Evolutionary conservation across 2,329 filamentous ascomycete genomes (phyloP).

Genomic region (Parastagonospora avenae): DNA sequence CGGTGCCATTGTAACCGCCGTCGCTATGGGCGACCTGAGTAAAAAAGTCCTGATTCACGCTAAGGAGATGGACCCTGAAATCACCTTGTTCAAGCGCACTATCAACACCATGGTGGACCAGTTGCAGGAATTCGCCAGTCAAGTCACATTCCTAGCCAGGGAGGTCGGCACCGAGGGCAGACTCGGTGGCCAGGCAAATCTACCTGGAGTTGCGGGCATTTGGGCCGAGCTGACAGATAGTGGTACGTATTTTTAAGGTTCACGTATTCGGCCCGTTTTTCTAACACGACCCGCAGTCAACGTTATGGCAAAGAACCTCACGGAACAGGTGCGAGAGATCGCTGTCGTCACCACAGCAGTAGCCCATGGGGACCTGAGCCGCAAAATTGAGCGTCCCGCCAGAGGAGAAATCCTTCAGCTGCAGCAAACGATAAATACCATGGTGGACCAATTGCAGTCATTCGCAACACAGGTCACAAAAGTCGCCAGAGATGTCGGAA

Average conservation of each 20-base stretch:
- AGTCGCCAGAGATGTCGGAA: slow-evolving; percentile 68
- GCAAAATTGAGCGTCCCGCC: slow-evolving; percentile 94
- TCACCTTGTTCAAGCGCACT: slow-evolving; percentile 95
- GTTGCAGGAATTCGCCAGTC: slow-evolving; percentile 92
- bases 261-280: slow-evolving; percentile 21
- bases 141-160: slow-evolving; percentile 91
- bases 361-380: slow-evolving; percentile 88
- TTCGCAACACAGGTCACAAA: slow-evolving; percentile 70
- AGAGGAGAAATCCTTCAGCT: slow-evolving; percentile 93
- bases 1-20: slow-evolving; percentile 94
- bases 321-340: slow-evolving; percentile 96
- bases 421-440: slow-evolving; percentile 82
- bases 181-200: slow-evolving; percentile 89
- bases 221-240: slow-evolving; percentile 89
- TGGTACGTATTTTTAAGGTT: slow-evolving; percentile 45
- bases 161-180: slow-evolving; percentile 97
- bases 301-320: slow-evolving; percentile 97
- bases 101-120: slow-evolving; percentile 99
- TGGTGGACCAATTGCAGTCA: slow-evolving; percentile 70
- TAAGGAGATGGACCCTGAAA: slow-evolving; percentile 97
- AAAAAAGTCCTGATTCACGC: slow-evolving; percentile 97
- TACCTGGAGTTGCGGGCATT: slow-evolving; percentile 91
- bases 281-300: slow-evolving; percentile 67
- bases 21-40: slow-evolving; percentile 91
- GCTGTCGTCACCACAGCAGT: slow-evolving; percentile 96